phyloP scores from a whole-genome alignment of 305 asterid genomes.

The Fraxinus xanthoxyloides region DNA sequence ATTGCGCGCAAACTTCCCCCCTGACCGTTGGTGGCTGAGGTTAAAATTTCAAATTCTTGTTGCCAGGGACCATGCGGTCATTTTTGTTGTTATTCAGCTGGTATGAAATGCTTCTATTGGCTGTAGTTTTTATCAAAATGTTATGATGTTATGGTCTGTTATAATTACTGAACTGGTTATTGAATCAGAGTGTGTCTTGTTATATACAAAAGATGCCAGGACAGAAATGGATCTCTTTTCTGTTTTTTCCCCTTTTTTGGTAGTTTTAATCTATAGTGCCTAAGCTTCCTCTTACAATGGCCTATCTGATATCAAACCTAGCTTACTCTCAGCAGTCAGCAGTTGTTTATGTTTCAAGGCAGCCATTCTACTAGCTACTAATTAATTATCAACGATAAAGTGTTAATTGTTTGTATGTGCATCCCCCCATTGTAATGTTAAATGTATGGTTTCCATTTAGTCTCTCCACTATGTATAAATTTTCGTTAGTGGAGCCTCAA shows the following conservation, averaged over 20 bases:
- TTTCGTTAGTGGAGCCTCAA: not conserved
- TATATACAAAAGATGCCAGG: not conserved
- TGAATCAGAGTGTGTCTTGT: not conserved
- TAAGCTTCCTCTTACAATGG: not conserved
- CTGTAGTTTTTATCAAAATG: not conserved
- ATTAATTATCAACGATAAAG: not conserved
- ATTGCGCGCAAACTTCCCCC: conserved; percentile 93
- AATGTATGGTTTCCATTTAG: not conserved
- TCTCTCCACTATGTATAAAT: not conserved
- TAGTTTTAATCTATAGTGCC: not conserved
- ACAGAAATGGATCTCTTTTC: not conserved
- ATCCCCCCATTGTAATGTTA: not conserved
- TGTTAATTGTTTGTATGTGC: not conserved
- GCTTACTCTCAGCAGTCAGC: conserved; percentile 14
- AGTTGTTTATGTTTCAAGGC: not conserved
- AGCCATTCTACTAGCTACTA: not conserved
- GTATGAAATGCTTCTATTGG: conserved; percentile 44
- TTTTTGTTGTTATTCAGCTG: conserved; percentile 92
- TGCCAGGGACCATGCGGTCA: conserved; percentile 90
- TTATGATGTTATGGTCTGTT: not conserved
- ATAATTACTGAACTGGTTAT: not conserved
- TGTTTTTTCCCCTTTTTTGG: not conserved
- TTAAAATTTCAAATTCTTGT: conserved; percentile 92
- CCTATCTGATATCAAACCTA: not conserved
- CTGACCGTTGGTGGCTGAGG: conserved; percentile 99